These are phyloP conservation scores for Styphnolobium japonicum DNA, from an alignment of 306 rosid genomes.

Conservation along the genomic window DNA sequence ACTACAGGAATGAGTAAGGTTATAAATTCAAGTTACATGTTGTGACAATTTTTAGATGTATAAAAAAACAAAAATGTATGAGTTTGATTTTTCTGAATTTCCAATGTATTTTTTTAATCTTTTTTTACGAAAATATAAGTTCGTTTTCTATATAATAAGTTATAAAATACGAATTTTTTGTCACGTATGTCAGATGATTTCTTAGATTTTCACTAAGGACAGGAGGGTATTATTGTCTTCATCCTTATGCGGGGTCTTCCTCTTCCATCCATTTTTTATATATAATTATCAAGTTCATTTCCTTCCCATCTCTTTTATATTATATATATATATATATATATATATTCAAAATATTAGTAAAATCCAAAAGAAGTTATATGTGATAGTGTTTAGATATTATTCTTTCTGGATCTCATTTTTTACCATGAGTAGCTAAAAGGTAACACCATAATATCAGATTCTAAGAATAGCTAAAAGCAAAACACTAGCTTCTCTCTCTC, in stretches of 20 bases:
- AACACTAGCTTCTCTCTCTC: background rate
- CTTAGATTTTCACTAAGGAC: background rate
- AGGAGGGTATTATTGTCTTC: background rate
- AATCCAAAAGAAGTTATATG: background rate
- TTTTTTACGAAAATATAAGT: background rate
- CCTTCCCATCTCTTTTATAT: background rate
- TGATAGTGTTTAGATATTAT: background rate
- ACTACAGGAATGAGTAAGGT: background rate
- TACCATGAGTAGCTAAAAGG: slow-evolving; percentile 12
- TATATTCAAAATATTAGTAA: background rate
- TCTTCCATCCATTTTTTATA: background rate
- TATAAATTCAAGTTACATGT: background rate
- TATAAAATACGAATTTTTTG: no score
- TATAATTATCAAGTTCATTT: background rate
- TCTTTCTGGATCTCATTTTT: background rate
- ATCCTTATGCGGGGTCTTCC: no score
- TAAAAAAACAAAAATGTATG: no score
- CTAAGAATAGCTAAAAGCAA: slow-evolving; percentile 13
- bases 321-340: no score
- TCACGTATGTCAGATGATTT: background rate
- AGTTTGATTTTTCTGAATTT: background rate
- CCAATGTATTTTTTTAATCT: no score
- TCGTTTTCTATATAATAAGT: no score
- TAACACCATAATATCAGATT: background rate
- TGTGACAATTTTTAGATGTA: background rate